Evolutionary conservation across 169 alveolate genomes (phyloP).

Genomic region (Plasmodium malariae): DNA sequence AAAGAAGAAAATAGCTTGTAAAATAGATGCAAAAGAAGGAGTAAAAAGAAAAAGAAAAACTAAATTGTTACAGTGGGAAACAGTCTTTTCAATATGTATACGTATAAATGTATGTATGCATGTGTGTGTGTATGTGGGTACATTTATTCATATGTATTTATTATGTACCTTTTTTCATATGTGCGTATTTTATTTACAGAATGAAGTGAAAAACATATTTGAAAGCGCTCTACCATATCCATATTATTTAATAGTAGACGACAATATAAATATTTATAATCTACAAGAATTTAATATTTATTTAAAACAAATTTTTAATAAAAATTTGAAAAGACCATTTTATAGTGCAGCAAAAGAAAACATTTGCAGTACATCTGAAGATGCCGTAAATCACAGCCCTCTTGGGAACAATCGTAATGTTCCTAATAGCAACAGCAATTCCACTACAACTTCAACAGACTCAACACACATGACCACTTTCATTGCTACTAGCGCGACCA

Average conservation of each 20-base stretch:
- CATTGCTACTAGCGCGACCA: too few species aligned
- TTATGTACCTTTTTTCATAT: constrained; percentile 2
- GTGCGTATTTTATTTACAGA: constrained; percentile 22
- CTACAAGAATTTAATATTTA: constrained; percentile 57
- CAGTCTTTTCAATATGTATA: neutral
- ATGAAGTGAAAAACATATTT: constrained; percentile 44
- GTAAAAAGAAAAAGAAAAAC: too few species aligned
- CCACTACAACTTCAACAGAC: too few species aligned
- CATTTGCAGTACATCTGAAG: too few species aligned
- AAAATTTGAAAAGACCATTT: constrained; percentile 26
- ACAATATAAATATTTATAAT: constrained; percentile 52
- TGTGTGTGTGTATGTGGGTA: neutral
- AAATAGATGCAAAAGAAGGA: too few species aligned
- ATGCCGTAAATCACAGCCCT: too few species aligned
- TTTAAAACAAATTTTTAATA: constrained; percentile 32
- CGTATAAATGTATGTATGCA: neutral
- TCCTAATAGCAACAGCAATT: too few species aligned
- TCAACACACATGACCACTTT: too few species aligned
- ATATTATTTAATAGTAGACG: constrained; percentile 64
- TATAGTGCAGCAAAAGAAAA: constrained; percentile 13
- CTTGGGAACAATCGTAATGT: too few species aligned
- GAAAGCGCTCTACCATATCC: constrained; percentile 72
- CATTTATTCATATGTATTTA: neutral
- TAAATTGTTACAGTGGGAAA: too few species aligned
- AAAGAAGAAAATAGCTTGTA: too few species aligned